Conservation (phyloP, 306 rosid genomes). For the Bauhinia variegata region DNA sequence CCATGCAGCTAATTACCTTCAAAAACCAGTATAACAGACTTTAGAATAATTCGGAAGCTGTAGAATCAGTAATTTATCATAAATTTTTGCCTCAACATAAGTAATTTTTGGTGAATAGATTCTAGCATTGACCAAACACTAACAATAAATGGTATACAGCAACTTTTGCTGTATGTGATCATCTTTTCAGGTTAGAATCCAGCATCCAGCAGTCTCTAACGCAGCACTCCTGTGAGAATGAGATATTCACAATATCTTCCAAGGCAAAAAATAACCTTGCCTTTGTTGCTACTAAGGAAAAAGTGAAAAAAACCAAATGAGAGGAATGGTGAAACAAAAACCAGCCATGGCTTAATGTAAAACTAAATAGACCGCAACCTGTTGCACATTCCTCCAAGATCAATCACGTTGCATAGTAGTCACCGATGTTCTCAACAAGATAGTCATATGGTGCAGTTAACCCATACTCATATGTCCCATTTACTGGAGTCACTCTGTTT, state of each 20-base stretch:
- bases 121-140: slow-evolving; percentile 33
- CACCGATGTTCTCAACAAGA: slow-evolving; percentile 64
- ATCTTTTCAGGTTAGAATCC: slow-evolving; percentile 48
- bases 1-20: slow-evolving; percentile 33
- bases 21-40: slow-evolving; percentile 19
- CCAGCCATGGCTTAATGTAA: slow-evolving; percentile 34
- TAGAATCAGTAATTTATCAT: slow-evolving; percentile 28
- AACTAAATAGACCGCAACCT: slow-evolving; percentile 42
- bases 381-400: slow-evolving; percentile 38
- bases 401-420: slow-evolving; percentile 61
- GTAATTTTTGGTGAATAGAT: slow-evolving; percentile 31
- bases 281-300: slow-evolving; percentile 43
- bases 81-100: slow-evolving; percentile 29
- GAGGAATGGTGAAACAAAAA: slow-evolving; percentile 34
- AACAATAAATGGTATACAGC: slow-evolving; percentile 44
- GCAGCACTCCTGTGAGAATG: slow-evolving; percentile 41
- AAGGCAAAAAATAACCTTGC: slow-evolving; percentile 49
- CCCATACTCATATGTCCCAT: slow-evolving; percentile 66
- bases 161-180: slow-evolving; percentile 28
- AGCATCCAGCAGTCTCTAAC: slow-evolving; percentile 33
- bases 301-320: slow-evolving; percentile 20
- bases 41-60: slow-evolving; percentile 29
- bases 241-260: slow-evolving; percentile 53
- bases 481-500: slow-evolving; percentile 54
- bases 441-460: slow-evolving; percentile 72